These are phyloP conservation scores for Triangularia verruculosa DNA, from an alignment of 2,329 filamentous ascomycete genomes.

Conservation along the genomic window DNA sequence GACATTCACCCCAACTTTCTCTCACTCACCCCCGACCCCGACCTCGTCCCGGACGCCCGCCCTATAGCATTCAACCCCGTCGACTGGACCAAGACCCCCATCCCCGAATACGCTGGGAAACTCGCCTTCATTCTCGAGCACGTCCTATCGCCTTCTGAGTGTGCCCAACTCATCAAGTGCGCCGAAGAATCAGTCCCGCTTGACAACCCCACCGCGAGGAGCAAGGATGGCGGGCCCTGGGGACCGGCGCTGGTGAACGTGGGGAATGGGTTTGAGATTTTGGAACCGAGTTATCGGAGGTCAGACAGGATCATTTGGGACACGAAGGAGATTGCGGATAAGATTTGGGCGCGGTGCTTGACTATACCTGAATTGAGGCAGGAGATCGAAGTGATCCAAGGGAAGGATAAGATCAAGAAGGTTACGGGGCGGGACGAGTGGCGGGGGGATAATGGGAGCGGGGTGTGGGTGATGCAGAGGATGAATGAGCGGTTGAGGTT, in stretches of 20 bases:
- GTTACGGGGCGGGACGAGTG: conserved; percentile 27
- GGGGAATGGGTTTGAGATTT: conserved; percentile 58
- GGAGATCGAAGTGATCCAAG: conserved; percentile 31
- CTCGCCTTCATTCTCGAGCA: conserved; percentile 64
- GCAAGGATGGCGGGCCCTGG: conserved; percentile 47
- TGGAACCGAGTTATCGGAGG: conserved; percentile 59
- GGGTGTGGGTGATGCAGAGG: conserved; percentile 44
- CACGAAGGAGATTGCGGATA: conserved; percentile 55
- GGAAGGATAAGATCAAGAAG: conserved; percentile 6
- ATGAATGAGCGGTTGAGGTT: conserved; percentile 75
- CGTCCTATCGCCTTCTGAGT: conserved; percentile 62
- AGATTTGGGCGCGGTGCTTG: conserved; percentile 60
- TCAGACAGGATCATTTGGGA: conserved; percentile 78
- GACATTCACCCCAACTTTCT: conserved; percentile 48
- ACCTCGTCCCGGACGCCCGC: conserved; percentile 29
- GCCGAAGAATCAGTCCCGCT: conserved; percentile 38
- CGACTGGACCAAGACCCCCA: conserved; percentile 48
- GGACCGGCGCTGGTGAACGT: conserved; percentile 65
- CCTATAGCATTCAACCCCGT: conserved; percentile 48
- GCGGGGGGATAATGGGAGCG: conserved; percentile 24
- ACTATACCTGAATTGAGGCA: conserved; percentile 41
- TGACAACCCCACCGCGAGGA: conserved; percentile 43
- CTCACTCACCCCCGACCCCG: conserved; percentile 34
- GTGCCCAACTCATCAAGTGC: conserved; percentile 49
- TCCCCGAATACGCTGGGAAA: conserved; percentile 51